Evolutionary conservation across 805 yeast species (phyloP).

Genomic region (Monosporozyma aerobia): DNA sequence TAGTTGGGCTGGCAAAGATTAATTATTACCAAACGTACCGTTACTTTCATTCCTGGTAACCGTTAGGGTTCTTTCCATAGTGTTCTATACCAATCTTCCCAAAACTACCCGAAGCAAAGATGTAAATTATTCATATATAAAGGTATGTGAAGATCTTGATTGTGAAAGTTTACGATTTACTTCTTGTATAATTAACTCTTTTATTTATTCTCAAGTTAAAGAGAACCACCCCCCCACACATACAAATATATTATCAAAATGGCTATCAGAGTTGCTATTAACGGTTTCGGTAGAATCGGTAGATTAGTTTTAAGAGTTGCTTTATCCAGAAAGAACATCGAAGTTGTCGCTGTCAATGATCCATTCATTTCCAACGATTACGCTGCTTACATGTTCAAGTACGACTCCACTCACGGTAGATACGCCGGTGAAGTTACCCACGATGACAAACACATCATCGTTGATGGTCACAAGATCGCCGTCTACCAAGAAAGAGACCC

Average conservation of each 20-base stretch:
- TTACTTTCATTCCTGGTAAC: background rate
- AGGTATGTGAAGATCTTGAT: background rate
- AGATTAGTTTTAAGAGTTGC: constrained; percentile 59
- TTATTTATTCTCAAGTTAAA: background rate
- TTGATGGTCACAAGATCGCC: constrained; percentile 42
- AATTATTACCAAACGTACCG: no score
- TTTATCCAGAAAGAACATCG: constrained; percentile 40
- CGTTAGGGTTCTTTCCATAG: background rate
- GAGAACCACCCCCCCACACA: constrained; percentile 5
- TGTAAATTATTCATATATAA: background rate
- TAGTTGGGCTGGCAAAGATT: no score
- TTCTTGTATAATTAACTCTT: background rate
- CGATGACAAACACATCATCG: constrained; percentile 42
- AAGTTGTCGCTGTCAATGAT: constrained; percentile 59
- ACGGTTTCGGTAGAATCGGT: constrained; percentile 68
- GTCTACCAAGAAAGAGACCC: constrained; percentile 62
- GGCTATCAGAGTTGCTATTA: constrained; percentile 44
- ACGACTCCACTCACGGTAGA: constrained; percentile 63
- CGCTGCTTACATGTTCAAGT: constrained; percentile 68
- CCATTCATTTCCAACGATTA: constrained; percentile 60
- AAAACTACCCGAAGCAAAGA: background rate
- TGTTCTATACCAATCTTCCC: background rate
- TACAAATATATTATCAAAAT: constrained; percentile 12
- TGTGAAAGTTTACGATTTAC: background rate
- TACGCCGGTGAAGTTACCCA: constrained; percentile 49